A percentile compares a stretch with the other conserved stretches of the same genome.
These are phyloP conservation scores for Linum tenue DNA, from an alignment of 345 rosid species.

Conservation along the genomic window DNA sequence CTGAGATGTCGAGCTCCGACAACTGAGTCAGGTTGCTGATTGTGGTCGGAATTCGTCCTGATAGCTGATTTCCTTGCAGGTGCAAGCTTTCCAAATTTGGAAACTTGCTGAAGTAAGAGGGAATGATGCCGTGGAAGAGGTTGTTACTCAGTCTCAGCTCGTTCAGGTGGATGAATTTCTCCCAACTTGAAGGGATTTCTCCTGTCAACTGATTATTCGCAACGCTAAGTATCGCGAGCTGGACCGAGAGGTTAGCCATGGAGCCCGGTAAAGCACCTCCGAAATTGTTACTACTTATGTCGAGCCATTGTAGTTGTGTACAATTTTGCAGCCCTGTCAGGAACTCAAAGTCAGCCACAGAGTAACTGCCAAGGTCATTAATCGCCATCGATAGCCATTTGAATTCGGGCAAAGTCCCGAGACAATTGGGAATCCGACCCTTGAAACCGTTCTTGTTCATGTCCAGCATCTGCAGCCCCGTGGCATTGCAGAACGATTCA, in stretches of 20 bases:
- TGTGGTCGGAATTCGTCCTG: not conserved
- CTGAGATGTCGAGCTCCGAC: not conserved
- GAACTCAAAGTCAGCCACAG: constrained; percentile 10
- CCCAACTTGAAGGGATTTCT: not conserved
- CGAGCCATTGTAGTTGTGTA: constrained; percentile 6
- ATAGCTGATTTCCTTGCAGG: not conserved
- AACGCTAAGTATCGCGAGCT: constrained; percentile 2
- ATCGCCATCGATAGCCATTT: constrained; percentile 8
- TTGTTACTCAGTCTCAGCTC: not conserved
- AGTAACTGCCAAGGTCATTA: constrained; percentile 16
- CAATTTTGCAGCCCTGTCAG: constrained; percentile 17
- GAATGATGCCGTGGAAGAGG: not conserved
- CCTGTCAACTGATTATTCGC: constrained; percentile 10
- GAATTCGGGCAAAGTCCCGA: constrained; percentile 13
- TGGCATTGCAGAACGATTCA: constrained; percentile 21
- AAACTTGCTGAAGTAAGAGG: not conserved
- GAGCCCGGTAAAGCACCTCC: constrained; percentile 18
- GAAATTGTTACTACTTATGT: constrained; percentile 8
- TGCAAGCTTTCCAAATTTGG: not conserved
- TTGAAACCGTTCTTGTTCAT: not conserved
- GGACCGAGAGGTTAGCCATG: constrained; percentile 18
- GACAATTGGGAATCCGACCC: constrained; percentile 13
- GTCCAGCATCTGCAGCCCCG: constrained; percentile 7
- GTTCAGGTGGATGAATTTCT: constrained; percentile 5
- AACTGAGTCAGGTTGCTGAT: not conserved